Percentiles rank a stretch among this genome's conserved stretches.
These are phyloP conservation scores for Cyberlindnera mycetangii DNA, from an alignment of 805 yeast genomes.

Conservation along the genomic window DNA sequence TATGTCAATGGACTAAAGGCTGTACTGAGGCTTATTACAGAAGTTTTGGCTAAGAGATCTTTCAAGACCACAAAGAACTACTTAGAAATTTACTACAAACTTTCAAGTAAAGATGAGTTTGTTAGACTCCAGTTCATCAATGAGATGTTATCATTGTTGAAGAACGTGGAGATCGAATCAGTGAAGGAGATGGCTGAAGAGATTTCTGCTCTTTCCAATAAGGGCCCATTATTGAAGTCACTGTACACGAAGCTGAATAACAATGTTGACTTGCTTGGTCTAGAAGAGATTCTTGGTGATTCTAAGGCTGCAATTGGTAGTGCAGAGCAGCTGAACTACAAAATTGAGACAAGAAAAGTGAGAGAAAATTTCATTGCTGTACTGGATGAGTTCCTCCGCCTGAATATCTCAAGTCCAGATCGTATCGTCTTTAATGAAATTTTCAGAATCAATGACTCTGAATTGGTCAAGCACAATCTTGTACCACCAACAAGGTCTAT, in stretches of 20 bases:
- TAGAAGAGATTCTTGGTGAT: neutral
- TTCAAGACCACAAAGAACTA: slow-evolving; percentile 16
- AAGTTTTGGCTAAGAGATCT: slow-evolving; percentile 15
- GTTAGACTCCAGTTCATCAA: slow-evolving; percentile 24
- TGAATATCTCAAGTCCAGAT: slow-evolving; percentile 12
- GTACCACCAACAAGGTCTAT: slow-evolving; percentile 43
- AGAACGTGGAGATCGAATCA: slow-evolving; percentile 6
- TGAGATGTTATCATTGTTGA: slow-evolving; percentile 21
- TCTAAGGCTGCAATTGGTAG: neutral
- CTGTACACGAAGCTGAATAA: slow-evolving; percentile 17
- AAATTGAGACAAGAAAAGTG: slow-evolving; percentile 24
- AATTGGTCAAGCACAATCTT: slow-evolving; percentile 35
- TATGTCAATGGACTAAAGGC: slow-evolving; percentile 20
- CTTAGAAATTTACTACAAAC: slow-evolving; percentile 23
- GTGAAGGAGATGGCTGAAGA: slow-evolving; percentile 12
- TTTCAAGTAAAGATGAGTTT: slow-evolving; percentile 24
- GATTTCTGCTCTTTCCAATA: slow-evolving; percentile 9
- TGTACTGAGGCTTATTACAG: slow-evolving; percentile 20
- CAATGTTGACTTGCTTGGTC: neutral
- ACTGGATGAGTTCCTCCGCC: slow-evolving; percentile 20
- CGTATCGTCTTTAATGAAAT: slow-evolving; percentile 38
- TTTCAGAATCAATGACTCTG: slow-evolving; percentile 32
- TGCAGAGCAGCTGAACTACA: slow-evolving; percentile 18
- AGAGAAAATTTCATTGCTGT: slow-evolving; percentile 17
- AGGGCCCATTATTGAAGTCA: slow-evolving; percentile 14